Evolutionary conservation across 176 grass and related monocot species (phyloP), one percentile per base, ranked within the genome.

Genomic region (Echinochloa phyllopogon): DNA sequence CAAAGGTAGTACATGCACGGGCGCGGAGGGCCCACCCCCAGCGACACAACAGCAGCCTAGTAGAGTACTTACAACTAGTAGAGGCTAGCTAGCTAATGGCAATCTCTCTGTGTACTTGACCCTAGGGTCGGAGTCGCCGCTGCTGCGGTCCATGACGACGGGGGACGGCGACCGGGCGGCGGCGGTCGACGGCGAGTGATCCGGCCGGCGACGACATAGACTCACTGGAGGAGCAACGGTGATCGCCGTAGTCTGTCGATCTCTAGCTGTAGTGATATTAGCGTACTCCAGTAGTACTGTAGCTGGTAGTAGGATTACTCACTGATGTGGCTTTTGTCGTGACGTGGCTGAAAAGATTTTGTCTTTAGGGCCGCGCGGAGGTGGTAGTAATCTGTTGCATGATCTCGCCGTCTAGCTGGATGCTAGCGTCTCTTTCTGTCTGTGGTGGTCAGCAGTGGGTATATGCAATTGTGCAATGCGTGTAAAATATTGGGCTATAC

Each of bases 91-190:
- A 0, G 36, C 68, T 71, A 29, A 72, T 49, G 21, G 82, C 27
- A 61, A 33, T 33, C 29, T 56, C 29, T 56, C 67, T 86, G 10
- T 69, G 15, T 59, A 56, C 42, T 39, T 60, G 15, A 5, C 8
- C 15, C 45, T 55, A 97, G 92, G 89, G 40, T 88, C 85, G 17
- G 94, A 94, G 82, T 88, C 87, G 64, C 92, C 92, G 43, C 60
- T 83, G 76, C 80, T 82, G 64, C 87, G 89, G 40, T 88, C 87
- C 61, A 90, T 86, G 87, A 92, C 87, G 77, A 71, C 88, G 33
- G 44, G 81, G 67, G 89, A 69, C 72, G 89, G 56, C 52, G 67
- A 40, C 10, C 41, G 20, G 78, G 65, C 45, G 38, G 38, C 65
- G 38, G 91, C 29, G 29, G 29, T 33, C 61, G 87, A 83, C 78